Evolutionary conservation across 441 rosid species (phyloP).

Genomic region (Corymbia calophylla): DNA sequence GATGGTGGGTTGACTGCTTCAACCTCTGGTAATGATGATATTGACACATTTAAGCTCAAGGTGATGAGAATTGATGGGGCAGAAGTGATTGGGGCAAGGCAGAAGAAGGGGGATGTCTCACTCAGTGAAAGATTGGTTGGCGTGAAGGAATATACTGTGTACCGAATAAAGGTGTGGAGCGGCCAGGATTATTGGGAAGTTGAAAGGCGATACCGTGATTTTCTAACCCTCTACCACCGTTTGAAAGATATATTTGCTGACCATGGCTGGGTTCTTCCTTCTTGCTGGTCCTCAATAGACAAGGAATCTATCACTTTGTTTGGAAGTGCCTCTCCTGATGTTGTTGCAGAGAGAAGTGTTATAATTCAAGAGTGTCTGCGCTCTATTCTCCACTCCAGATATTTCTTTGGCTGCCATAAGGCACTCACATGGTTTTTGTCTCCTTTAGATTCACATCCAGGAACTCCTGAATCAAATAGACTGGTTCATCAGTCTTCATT

Average conservation of each 20-base stretch:
- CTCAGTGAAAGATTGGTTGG: constrained; percentile 94
- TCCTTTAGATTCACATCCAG: constrained; percentile 52
- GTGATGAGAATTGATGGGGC: constrained; percentile 57
- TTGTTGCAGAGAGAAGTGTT: constrained; percentile 75
- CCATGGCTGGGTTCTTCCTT: constrained; percentile 81
- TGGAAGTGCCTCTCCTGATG: constrained; percentile 79
- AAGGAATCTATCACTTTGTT: constrained; percentile 79
- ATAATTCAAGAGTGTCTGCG: constrained; percentile 81
- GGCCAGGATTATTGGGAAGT: constrained; percentile 85
- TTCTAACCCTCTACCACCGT: constrained; percentile 71
- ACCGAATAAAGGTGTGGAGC: constrained; percentile 71
- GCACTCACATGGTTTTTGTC: constrained; percentile 69
- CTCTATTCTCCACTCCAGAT: constrained; percentile 60
- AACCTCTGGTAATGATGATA: constrained; percentile 48
- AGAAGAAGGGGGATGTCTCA: constrained; percentile 88
- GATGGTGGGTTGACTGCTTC: constrained; percentile 84
- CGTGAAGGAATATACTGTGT: constrained; percentile 85
- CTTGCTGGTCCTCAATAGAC: constrained; percentile 81
- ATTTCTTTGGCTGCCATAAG: constrained; percentile 50
- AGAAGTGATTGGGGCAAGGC: constrained; percentile 90
- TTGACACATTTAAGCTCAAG: constrained; percentile 24
- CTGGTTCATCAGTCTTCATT: constrained; percentile 24
- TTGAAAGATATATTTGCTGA: constrained; percentile 67
- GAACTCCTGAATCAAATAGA: constrained; percentile 35
- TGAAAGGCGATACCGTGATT: constrained; percentile 93